Conservation (phyloP, 441 rosid species). For the Aquilaria agallochum region DNA sequence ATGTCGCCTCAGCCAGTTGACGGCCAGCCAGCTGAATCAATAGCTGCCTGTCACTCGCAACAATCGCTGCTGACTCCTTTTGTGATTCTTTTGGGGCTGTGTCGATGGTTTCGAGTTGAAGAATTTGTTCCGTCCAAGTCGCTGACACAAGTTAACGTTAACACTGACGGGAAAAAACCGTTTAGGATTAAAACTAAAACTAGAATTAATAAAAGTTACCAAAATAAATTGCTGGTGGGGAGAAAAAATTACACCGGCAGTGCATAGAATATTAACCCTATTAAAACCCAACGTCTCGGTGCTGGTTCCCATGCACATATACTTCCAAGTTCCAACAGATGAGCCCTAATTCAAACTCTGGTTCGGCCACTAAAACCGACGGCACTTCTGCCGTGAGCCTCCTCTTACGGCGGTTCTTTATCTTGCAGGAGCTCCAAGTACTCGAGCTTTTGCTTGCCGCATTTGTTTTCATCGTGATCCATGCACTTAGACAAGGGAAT, state of each 20-base stretch:
- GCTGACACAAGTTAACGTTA: too few relatives aligned
- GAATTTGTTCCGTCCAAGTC: too few relatives aligned
- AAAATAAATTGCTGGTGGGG: too few relatives aligned
- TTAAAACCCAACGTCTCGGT: too few relatives aligned
- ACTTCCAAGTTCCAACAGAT: not conserved
- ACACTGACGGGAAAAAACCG: too few relatives aligned
- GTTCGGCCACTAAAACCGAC: constrained; percentile 20
- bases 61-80: constrained; percentile 84
- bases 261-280: too few relatives aligned
- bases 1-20: constrained; percentile 56
- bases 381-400: constrained; percentile 14
- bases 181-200: too few relatives aligned
- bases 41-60: constrained; percentile 45
- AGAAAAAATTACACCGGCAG: too few relatives aligned
- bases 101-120: too few relatives aligned
- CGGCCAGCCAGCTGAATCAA: constrained; percentile 47
- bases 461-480: constrained; percentile 43
- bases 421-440: constrained; percentile 47
- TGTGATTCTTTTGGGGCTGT: constrained; percentile 17
- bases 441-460: constrained; percentile 56
- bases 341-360: constrained; percentile 1
- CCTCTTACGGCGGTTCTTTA: constrained; percentile 20
- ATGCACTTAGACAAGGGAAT: constrained; percentile 57
- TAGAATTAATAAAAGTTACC: too few relatives aligned
- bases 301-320: constrained; percentile 9